Conservation (phyloP, 495 filamentous ascomycete genomes). For the Astrocystis sublimbata region DNA sequence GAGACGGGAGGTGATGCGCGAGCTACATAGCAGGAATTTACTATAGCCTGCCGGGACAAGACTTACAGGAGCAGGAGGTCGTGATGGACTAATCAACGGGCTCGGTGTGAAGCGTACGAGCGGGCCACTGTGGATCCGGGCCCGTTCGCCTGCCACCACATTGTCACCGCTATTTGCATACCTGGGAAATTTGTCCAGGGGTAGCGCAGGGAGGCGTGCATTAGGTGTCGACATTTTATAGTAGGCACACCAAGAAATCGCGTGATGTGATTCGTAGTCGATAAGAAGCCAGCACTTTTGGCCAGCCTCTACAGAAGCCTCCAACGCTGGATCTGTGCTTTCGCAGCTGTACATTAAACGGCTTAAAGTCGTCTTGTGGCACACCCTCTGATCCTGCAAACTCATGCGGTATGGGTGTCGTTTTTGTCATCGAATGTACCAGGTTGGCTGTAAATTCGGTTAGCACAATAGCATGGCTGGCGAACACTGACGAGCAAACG, state of each 20-base stretch:
- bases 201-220: neutral
- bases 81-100: constrained; percentile 17
- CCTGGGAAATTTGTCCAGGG: constrained; percentile 13
- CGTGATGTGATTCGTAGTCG: neutral
- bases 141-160: constrained; percentile 33
- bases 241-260: neutral
- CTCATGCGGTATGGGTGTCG: neutral
- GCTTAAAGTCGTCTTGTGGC: constrained; percentile 4
- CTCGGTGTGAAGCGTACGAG: constrained; percentile 29
- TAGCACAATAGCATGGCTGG: constrained; percentile 7
- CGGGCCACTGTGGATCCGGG: constrained; percentile 26
- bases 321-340: no score
- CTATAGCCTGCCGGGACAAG: no score
- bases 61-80: no score
- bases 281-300: neutral
- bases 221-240: neutral
- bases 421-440: constrained; percentile 1
- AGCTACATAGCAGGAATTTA: no score
- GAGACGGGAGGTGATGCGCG: constrained; percentile 12
- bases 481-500: neutral
- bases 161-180: constrained; percentile 37
- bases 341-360: no score
- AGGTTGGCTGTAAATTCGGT: neutral
- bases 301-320: no score
- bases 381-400: neutral